Conservation (phyloP, 306 rosid genomes). For the Nissolia schottii region DNA sequence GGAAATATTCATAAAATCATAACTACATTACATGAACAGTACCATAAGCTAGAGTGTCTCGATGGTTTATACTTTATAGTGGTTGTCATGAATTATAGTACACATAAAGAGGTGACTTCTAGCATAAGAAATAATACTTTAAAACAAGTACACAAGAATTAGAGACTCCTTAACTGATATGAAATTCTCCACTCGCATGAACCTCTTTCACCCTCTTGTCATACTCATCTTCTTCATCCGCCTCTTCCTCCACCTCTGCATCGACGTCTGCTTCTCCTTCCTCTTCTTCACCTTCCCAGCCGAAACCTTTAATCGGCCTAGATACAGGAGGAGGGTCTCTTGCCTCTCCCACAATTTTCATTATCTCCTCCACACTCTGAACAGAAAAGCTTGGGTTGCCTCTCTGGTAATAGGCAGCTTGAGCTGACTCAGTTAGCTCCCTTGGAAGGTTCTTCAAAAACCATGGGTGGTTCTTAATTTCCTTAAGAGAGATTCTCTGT, state of each 20-base stretch:
- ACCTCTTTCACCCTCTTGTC: conserved; percentile 81
- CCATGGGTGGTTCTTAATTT: conserved; percentile 84
- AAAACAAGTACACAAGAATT: conserved; percentile 27
- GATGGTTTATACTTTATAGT: conserved; percentile 20
- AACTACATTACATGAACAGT: conserved; percentile 25
- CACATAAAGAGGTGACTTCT: conserved; percentile 41
- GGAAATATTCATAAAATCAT: conserved; percentile 20
- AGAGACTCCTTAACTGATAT: conserved; percentile 40
- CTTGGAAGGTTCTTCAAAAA: conserved; percentile 83
- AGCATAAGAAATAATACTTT: conserved; percentile 19
- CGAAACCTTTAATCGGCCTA: conserved; percentile 49
- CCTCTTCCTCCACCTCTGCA: conserved; percentile 45
- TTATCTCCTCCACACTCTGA: conserved; percentile 71
- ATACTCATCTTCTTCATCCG: conserved; percentile 66
- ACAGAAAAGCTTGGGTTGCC: conserved; percentile 61
- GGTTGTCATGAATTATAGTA: conserved; percentile 35
- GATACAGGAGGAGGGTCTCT: conserved; percentile 66
- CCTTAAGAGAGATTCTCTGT: conserved; percentile 70
- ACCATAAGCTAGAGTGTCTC: conserved; percentile 14
- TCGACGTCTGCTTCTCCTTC: conserved; percentile 34
- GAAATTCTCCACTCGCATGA: conserved; percentile 78
- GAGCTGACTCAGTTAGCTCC: conserved; percentile 73
- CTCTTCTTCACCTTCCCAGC: conserved; percentile 68
- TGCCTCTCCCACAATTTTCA: conserved; percentile 82
- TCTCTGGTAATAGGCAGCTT: conserved; percentile 61